phyloP scores from a whole-genome alignment of 1,139 yeast genomes.

The Blastobotrys proliferans region DNA sequence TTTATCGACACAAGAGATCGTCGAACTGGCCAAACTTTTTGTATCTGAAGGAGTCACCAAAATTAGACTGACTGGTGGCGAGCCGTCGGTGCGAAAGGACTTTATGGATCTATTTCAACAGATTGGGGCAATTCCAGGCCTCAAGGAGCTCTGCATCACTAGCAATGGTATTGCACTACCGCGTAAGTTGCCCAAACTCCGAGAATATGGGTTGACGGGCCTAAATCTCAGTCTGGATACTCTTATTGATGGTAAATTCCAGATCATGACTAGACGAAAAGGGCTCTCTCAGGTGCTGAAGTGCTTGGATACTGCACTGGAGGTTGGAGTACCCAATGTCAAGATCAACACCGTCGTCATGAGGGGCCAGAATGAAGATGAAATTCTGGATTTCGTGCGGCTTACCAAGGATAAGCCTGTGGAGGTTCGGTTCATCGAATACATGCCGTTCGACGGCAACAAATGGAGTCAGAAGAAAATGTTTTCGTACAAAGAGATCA shows the following conservation, averaged over 20 bases:
- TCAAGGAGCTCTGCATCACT: slow-evolving; percentile 46
- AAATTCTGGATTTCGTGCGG: slow-evolving; percentile 43
- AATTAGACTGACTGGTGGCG: slow-evolving; percentile 51
- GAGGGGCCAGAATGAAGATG: slow-evolving; percentile 49
- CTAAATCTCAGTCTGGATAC: slow-evolving; percentile 48
- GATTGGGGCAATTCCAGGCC: slow-evolving; percentile 38
- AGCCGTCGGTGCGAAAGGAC: slow-evolving; percentile 49
- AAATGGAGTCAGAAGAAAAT: slow-evolving; percentile 44
- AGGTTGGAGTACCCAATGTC: slow-evolving; percentile 42
- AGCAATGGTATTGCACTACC: slow-evolving; percentile 48
- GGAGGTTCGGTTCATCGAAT: slow-evolving; percentile 50
- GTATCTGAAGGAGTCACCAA: slow-evolving; percentile 46
- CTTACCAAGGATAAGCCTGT: slow-evolving; percentile 38
- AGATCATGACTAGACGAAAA: slow-evolving; percentile 45
- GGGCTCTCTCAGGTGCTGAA: slow-evolving; percentile 44
- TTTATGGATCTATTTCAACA: slow-evolving; percentile 41
- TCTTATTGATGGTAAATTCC: slow-evolving; percentile 46
- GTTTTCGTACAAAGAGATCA: slow-evolving; percentile 42
- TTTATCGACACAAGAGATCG: slow-evolving; percentile 42
- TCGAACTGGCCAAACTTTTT: slow-evolving; percentile 40
- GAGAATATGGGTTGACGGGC: slow-evolving; percentile 42
- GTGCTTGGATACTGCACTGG: slow-evolving; percentile 41
- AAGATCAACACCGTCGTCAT: slow-evolving; percentile 48
- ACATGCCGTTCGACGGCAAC: slow-evolving; percentile 54
- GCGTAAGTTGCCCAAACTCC: slow-evolving; percentile 42